Evolutionary conservation across 163 green algal genomes (phyloP), one percentile per base, ranked within the genome.

Genomic region (Chlamydomonas reinhardtii): DNA sequence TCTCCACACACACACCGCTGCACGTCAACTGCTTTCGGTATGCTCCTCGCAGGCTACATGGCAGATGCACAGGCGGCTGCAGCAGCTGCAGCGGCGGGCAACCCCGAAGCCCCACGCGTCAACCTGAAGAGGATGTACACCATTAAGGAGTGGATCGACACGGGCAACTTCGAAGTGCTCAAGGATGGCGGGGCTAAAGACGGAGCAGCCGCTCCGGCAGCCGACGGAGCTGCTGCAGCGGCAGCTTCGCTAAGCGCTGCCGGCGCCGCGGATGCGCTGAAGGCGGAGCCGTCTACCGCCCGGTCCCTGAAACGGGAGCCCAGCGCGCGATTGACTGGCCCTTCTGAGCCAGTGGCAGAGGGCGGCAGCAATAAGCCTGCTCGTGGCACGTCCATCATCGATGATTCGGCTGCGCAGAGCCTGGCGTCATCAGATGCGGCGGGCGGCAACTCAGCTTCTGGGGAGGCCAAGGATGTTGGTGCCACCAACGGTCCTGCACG

Each of bases 121-220:
- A 86, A 86, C 54, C 39, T 86, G 12, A 66, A 73, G n/a, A 86
- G 80, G 70, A 86, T 86, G 80, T 86, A 79, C 35, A 86, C 52
- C 54, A 86, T 86, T 56, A 73, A 79, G 29, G 54, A 79, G 80
- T 86, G 80, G 80, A 86, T 86, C 3, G 80, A 86, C 34, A 86
- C 80, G 20, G 80, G 80, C 69, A 86, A 79, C 70, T 80, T 86
- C 56, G 52, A 79, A 12, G 54, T 65, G 11, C 70, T 86, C 9
- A 64, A 73, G 35, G 70, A 70, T 56, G 48, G 48, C 48, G 48
- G 48, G 6, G 48, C 6, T 2, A 56, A 56, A 14, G 48, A 56
- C 1, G 48, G 48, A 19, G 48, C 48, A 14, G 48, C 48, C 11
- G 48, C 48, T 2, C 48, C 48, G 2, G 48, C 48, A 17, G 48